Evolutionary conservation across 331 rosid species (phyloP), one percentile per base, ranked within the genome.

Genomic region (Erythrophleum ivorense): DNA sequence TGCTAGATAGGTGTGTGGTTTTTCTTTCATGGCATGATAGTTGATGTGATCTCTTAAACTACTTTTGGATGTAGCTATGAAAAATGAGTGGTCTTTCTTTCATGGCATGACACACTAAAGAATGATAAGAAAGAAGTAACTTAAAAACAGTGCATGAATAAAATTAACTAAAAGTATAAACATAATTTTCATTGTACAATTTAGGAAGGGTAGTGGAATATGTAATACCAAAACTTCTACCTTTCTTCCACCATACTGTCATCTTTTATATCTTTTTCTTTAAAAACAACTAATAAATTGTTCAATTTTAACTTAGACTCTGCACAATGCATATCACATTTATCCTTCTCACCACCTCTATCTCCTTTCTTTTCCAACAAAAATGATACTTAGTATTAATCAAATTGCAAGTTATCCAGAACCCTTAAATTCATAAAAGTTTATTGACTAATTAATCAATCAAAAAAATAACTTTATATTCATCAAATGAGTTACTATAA

Each of bases 21-120:
- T 31, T 72, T 21, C 9, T 9, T 86, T 0, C 73, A 77, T 67
- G 67, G 54, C 54, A 12, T 81, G n/a, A 3, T 86, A 4, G 53
- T 71, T 29, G 88, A 85, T 74, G 75, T 60, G 0, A 85, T 85
- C 46, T 77, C 88, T 55, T 69, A 83, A 11, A 71, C 81, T 6
- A 78, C 81, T 3, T 72, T 86, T 36, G 87, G 84, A 48, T 78
- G 86, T 41, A 73, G 75, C 70, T 78, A 72, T 34, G 73, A 59
- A 40, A 86, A 85, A 57, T 24, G 29, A 0, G 29, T 87, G 77
- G 81, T 81, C 84, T 31, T 72, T 21, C 9, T 6, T 86, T 0
- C 68, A 77, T 67, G 67, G 54, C 54, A 12, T 81, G n/a, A 3
- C 88, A 4, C 34, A 15, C 34, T 65, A n/a, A 14, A 50, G 24